Conservation (phyloP, 176 grass and related monocot genomes). For the Carex scoparia region DNA sequence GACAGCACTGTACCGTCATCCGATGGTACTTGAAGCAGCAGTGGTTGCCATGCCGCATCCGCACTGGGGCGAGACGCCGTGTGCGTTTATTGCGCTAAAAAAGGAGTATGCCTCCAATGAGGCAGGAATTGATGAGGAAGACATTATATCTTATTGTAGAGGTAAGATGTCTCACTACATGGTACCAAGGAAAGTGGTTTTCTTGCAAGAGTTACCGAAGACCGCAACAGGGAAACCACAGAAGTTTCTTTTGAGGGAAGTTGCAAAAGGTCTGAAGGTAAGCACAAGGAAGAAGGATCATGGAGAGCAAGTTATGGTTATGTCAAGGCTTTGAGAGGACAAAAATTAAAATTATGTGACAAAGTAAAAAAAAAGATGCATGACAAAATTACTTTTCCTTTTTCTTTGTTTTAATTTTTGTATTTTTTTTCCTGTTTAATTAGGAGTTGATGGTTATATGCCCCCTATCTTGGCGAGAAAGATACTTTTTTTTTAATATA, state of each 20-base stretch:
- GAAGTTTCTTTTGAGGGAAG: constrained; percentile 39
- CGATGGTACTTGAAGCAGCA: constrained; percentile 44
- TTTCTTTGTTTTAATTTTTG: neutral
- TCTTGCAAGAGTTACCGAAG: constrained; percentile 54
- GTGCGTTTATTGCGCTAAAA: constrained; percentile 36
- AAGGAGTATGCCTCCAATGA: constrained; percentile 26
- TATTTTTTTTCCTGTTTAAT: neutral
- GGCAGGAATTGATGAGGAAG: constrained; percentile 32
- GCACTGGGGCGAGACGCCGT: constrained; percentile 45
- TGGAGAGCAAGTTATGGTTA: constrained; percentile 14
- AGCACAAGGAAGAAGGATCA: neutral
- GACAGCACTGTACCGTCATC: constrained; percentile 42
- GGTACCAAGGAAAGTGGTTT: constrained; percentile 62
- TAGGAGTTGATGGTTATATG: neutral
- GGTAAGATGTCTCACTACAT: constrained; percentile 43
- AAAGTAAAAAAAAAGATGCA: neutral
- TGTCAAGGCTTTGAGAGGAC: constrained; percentile 27
- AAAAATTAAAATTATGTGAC: neutral
- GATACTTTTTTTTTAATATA: neutral
- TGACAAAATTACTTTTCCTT: neutral
- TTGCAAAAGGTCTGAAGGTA: constrained; percentile 15
- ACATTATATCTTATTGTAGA: constrained; percentile 47
- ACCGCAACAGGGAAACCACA: constrained; percentile 53
- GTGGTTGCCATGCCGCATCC: constrained; percentile 49
- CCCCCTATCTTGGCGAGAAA: neutral